Conservation (phyloP, 306 rosid genomes). For the Ceratonia siliqua region DNA sequence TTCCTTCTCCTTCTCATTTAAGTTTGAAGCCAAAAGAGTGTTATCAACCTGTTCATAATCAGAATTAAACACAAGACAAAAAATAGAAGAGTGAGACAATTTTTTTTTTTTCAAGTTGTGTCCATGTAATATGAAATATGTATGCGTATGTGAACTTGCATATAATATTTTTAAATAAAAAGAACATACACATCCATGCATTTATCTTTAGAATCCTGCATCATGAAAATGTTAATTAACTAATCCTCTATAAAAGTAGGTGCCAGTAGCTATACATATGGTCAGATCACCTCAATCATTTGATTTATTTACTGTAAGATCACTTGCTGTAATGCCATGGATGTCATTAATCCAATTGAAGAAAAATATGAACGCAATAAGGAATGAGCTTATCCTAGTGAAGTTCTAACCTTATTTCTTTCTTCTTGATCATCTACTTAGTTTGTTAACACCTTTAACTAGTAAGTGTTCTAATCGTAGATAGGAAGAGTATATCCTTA, state of each 20-base stretch:
- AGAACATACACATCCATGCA: background rate
- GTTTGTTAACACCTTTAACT: background rate
- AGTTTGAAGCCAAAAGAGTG: background rate
- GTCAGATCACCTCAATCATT: background rate
- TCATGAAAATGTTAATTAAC: background rate
- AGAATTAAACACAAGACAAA: background rate
- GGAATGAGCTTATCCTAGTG: background rate
- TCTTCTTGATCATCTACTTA: no score
- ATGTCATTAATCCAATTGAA: no score
- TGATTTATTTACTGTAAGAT: background rate
- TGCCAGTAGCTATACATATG: background rate
- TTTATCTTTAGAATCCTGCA: background rate
- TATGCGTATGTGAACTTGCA: background rate
- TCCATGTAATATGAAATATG: background rate
- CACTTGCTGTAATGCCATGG: background rate
- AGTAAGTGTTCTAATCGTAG: background rate
- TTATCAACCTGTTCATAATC: conserved; percentile 5
- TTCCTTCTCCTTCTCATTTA: conserved; percentile 26
- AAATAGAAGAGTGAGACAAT: background rate
- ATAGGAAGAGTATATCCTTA: background rate
- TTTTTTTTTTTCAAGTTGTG: background rate
- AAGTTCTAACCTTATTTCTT: background rate
- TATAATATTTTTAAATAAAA: background rate
- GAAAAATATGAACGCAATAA: background rate
- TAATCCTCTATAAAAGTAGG: background rate